Evolutionary conservation across 805 yeast species (phyloP).

Genomic region (Starmerella sp.): DNA sequence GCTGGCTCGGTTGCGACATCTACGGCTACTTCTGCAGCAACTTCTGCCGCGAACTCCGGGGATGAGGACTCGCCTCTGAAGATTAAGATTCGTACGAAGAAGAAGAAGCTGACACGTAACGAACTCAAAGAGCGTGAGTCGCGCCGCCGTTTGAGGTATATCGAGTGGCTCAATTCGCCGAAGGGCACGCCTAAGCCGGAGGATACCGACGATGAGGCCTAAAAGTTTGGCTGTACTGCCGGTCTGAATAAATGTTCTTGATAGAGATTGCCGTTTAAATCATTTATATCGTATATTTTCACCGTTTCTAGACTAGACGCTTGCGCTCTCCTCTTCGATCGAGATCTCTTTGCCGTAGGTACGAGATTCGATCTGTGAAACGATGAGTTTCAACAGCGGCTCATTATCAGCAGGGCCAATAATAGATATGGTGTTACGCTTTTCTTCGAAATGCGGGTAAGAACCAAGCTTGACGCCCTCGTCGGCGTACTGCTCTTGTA

Average conservation of each 20-base stretch:
- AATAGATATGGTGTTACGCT: conserved; percentile 60
- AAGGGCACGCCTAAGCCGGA: conserved; percentile 95
- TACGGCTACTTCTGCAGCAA: conserved; percentile 39
- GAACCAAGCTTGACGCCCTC: conserved; percentile 63
- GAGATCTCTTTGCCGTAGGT: conserved; percentile 49
- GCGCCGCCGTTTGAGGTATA: conserved; percentile 85
- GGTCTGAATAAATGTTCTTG: not conserved
- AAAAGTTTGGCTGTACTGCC: not conserved
- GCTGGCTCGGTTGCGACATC: conserved; percentile 28
- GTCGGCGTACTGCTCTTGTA: conserved; percentile 37
- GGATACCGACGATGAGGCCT: conserved; percentile 86
- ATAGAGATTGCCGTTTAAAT: not conserved
- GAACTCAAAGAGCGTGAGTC: conserved; percentile 85
- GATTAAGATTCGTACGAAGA: conserved; percentile 81
- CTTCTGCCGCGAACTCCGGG: conserved; percentile 31
- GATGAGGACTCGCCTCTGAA: conserved; percentile 86
- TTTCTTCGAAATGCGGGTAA: conserved; percentile 64
- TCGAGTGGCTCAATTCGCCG: conserved; percentile 91
- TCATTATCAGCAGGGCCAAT: conserved; percentile 41
- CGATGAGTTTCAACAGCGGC: conserved; percentile 37
- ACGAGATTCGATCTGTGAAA: conserved; percentile 35
- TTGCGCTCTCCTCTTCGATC: conserved; percentile 42
- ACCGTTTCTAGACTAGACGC: conserved; percentile 1
- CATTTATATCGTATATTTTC: not conserved
- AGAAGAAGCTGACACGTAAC: conserved; percentile 96